Evolutionary conservation across 768 basidiomycete genomes (phyloP).

Genomic region (Termitomyces sp.): DNA sequence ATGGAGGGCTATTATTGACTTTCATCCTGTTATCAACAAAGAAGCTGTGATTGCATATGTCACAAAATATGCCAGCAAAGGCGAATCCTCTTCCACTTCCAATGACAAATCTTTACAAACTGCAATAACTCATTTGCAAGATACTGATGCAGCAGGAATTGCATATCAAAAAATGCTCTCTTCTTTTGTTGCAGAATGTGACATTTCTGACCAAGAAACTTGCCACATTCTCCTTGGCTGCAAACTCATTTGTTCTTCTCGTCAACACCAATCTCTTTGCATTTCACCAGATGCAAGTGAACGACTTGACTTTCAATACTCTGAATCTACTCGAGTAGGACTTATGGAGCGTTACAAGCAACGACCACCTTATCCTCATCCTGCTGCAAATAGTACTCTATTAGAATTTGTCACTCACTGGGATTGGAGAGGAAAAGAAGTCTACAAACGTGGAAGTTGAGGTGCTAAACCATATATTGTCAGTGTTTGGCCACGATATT

Average conservation of each 20-base stretch:
- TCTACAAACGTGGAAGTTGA: neutral
- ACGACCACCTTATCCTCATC: too few relatives aligned
- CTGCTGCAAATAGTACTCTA: too few relatives aligned
- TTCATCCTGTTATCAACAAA: constrained; percentile 4
- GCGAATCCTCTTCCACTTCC: constrained; percentile 4
- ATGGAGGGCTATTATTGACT: constrained; percentile 25
- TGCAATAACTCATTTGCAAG: constrained; percentile 7
- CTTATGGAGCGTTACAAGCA: neutral
- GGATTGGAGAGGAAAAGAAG: constrained; percentile 3
- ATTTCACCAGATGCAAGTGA: constrained; percentile 11
- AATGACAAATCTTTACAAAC: constrained; percentile 9
- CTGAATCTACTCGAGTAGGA: neutral
- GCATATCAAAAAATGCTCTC: constrained; percentile 14
- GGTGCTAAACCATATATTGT: neutral
- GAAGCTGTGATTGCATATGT: constrained; percentile 13
- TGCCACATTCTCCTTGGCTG: constrained; percentile 12
- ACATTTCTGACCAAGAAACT: constrained; percentile 11
- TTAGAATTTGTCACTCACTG: neutral
- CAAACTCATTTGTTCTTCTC: constrained; percentile 5
- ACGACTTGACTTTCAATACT: neutral
- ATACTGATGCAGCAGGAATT: constrained; percentile 8
- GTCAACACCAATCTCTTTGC: neutral
- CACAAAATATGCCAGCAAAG: constrained; percentile 13
- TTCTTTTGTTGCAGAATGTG: constrained; percentile 10
- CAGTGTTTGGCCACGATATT: too few relatives aligned